Evolutionary conservation across 1,139 yeast species (phyloP), one percentile per base, ranked within the genome.

Genomic region (Casaregolazyma lundiana): DNA sequence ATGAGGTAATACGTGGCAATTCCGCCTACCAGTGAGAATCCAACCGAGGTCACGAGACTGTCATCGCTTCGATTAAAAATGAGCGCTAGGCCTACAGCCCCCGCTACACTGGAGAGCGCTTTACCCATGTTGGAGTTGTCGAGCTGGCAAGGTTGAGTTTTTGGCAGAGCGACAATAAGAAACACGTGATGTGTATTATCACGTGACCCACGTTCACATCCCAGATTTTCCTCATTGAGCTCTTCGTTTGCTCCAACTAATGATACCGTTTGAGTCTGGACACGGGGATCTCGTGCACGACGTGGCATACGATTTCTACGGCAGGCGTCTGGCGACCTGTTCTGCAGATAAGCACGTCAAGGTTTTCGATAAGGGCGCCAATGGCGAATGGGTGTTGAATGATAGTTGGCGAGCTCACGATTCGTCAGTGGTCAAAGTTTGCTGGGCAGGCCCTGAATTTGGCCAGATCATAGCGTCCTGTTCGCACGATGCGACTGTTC

Each of bases 381-480:
- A 56, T 8, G 71, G 70, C 30, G 76, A 80, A 24, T 90, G 97
- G 97, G 78, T 77, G 13, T 67, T 84, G 47, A 81, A 82, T 56
- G 96, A 89, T 65, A 81, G 85, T 53, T 90, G 96, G 95, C 85
- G 85, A 57, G 97, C 97, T 0, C 98, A 92, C 62, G 96, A 92
- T 58, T 83, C 95, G 6, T 80, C 90, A 53, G 77, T 92, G 24
- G 84, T 87, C 39, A 80, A 84, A 55, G 72, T 92, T 4, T 80
- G 81, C 45, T 92, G 97, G 95, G 97, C 97, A 0, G 84, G 87
- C 47, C 98, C 98, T 1, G 95, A 89, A 63, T 89, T 81, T 64
- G 94, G 96, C 4, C 86, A 87, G 59, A 72, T 92, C 5, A 67
- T 92, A 24, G 96, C 96, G 0, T 80, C 94, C 20, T 89, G 92